Percentiles rank a stretch among this genome's conserved stretches.
Conservation (phyloP, 2,329 filamentous ascomycete species). For the Tympanopsis confertula region DNA sequence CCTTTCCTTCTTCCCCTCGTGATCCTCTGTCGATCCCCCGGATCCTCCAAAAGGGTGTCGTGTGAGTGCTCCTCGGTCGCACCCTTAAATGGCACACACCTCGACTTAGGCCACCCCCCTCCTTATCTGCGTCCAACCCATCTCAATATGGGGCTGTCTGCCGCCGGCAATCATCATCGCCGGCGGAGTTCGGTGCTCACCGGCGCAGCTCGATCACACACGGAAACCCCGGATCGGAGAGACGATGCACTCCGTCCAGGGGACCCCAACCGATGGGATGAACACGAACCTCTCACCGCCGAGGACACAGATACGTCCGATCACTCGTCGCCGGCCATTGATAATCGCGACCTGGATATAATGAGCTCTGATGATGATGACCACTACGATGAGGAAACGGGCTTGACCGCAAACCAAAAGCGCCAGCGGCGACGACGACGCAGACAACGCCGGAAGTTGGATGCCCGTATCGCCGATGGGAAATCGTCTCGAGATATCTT, state of each 20-base stretch:
- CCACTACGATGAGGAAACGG: conserved; percentile 1
- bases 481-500: neutral
- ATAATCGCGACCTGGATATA: neutral
- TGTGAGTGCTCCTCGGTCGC: too few relatives aligned
- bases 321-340: conserved; percentile 20
- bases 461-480: neutral
- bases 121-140: too few relatives aligned
- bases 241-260: too few relatives aligned
- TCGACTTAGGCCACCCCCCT: too few relatives aligned
- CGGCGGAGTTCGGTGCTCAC: neutral
- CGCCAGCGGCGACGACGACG: neutral
- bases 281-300: conserved; percentile 16
- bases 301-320: conserved; percentile 24
- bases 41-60: too few relatives aligned
- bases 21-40: too few relatives aligned
- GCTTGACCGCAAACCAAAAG: neutral
- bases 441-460: neutral
- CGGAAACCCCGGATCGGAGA: neutral
- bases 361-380: conserved; percentile 1
- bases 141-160: neutral
- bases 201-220: neutral
- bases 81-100: too few relatives aligned
- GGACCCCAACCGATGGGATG: conserved; percentile 18
- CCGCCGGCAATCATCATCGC: neutral
- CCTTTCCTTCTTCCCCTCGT: too few relatives aligned